A percentile compares a stretch with the other conserved stretches of the same genome.
Evolutionary conservation across 805 yeast genomes (phyloP).

Genomic region (Metschnikowia lunata): DNA sequence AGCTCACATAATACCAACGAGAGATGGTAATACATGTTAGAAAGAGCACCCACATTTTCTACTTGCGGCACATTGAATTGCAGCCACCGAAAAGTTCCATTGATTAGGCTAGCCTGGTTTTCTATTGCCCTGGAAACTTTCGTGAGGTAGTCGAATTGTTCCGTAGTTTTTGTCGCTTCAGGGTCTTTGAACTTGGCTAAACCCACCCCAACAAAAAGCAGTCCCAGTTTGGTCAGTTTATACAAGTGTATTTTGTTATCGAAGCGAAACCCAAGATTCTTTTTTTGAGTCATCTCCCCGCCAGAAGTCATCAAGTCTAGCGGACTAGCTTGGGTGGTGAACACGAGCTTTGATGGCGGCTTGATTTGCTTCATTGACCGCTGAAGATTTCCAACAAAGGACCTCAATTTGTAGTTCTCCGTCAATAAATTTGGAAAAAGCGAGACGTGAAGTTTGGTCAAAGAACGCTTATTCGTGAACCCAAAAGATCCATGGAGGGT

Average conservation of each 20-base stretch:
- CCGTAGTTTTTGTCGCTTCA: neutral
- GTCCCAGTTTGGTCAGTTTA: slow-evolving; percentile 6
- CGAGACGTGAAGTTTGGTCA: slow-evolving; percentile 17
- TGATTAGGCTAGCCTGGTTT: slow-evolving; percentile 10
- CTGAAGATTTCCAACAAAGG: neutral
- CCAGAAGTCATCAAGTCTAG: slow-evolving; percentile 7
- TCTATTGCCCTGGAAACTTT: slow-evolving; percentile 9
- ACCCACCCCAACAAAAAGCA: slow-evolving; percentile 14
- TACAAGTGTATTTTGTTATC: slow-evolving; percentile 2
- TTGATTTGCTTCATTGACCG: slow-evolving; percentile 3
- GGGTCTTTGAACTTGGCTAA: slow-evolving; percentile 5
- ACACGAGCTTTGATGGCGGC: slow-evolving; percentile 2
- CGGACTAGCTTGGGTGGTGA: neutral
- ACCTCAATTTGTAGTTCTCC: slow-evolving; percentile 1
- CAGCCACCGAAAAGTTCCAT: slow-evolving; percentile 6
- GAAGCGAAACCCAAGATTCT: neutral
- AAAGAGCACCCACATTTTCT: neutral
- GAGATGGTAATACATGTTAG: slow-evolving; percentile 11
- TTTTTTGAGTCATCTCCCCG: neutral
- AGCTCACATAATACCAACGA: slow-evolving; percentile 15
- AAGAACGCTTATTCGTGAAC: slow-evolving; percentile 5
- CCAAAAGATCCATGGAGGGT: slow-evolving; percentile 8
- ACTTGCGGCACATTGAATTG: slow-evolving; percentile 5
- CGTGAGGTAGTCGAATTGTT: slow-evolving; percentile 8
- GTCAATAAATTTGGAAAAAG: slow-evolving; percentile 14